Evolutionary conservation across 345 rosid species (phyloP), one percentile per base, ranked within the genome.

Genomic region (Salix dunnii): DNA sequence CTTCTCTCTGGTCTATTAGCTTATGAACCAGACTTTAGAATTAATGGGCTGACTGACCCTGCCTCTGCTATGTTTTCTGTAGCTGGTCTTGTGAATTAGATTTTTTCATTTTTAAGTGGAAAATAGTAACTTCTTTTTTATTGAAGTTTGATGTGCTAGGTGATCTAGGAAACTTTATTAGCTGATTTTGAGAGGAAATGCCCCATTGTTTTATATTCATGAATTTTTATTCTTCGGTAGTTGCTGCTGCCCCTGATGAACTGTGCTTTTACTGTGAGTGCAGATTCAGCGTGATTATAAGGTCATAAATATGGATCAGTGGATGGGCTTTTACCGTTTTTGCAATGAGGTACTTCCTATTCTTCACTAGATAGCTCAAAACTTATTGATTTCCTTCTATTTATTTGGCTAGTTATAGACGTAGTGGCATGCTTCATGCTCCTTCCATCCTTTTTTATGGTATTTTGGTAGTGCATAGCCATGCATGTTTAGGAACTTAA

Each of bases 251-350:
- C 13, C 27, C 62, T 10, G 4, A 55, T 55, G 11, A 55, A 55
- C 62, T 25, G 6, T 61, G 31, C 46, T 64, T n/a, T 3, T n/a
- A n/a, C 30, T 35, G n/a, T 55, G 30, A 30, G 17, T 74, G 75
- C 79, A 82, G 84, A 66, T 82, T 66, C 84, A 82, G 70, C 78
- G 55, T 71, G 84, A 82, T 78, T 82, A 82, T 13, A 77, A 82
- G 55, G 84, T 82, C 33, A 78, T 82, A 77, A 82, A 82, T 76
- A 74, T 82, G 84, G 84, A 82, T 74, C 84, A 82, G 21, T 82
- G 84, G 84, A 77, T 82, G 84, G 69, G 81, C n/a, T 77, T 80
- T 80, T 75, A 67, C 53, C 68, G 71, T 31, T 71, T 82, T 60
- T 82, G 84, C 78, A 78, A 71, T 3, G 81, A 82, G 84, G 84